Conservation (phyloP, 1,284 basidiomycete genomes). For the Papiliotrema fonsecae region DNA sequence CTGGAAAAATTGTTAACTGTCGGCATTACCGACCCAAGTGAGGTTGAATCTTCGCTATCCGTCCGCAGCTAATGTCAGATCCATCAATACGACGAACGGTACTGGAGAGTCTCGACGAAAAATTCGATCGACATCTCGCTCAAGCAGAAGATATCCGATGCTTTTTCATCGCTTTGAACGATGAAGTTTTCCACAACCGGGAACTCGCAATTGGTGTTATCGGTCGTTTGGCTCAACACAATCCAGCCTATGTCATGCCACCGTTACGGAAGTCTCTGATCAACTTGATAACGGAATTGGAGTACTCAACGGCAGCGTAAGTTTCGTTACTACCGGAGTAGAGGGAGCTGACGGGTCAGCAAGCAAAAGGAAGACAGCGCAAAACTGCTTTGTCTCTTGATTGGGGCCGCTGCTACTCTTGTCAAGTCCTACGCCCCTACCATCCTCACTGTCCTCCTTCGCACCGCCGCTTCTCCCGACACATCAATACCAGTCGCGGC, state of each 20-base stretch:
- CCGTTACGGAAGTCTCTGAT: constrained; percentile 93
- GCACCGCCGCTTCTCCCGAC: constrained; percentile 71
- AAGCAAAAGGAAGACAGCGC: constrained; percentile 85
- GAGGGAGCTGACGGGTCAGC: constrained; percentile 46
- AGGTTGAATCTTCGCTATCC: constrained; percentile 12
- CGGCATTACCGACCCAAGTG: constrained; percentile 94
- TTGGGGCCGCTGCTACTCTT: constrained; percentile 84
- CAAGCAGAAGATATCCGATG: constrained; percentile 97
- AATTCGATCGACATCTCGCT: constrained; percentile 96
- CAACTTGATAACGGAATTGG: constrained; percentile 92
- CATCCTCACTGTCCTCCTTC: constrained; percentile 85
- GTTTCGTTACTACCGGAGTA: constrained; percentile 27
- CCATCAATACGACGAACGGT: constrained; percentile 81
- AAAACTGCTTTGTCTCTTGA: constrained; percentile 75
- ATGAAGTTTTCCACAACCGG: constrained; percentile 92
- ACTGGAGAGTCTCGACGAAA: constrained; percentile 79
- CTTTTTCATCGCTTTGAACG: constrained; percentile 95
- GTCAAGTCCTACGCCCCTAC: constrained; percentile 98
- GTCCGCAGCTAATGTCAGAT: constrained; percentile 52
- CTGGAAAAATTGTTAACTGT: constrained; percentile 95
- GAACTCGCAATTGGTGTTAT: constrained; percentile 87
- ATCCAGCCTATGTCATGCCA: constrained; percentile 98
- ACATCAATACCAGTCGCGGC: constrained; percentile 82
- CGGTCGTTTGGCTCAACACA: constrained; percentile 89
- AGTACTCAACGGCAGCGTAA: constrained; percentile 87